These are phyloP conservation scores for Bruguiera hainesii DNA, from an alignment of 441 rosid genomes.

Conservation along the genomic window DNA sequence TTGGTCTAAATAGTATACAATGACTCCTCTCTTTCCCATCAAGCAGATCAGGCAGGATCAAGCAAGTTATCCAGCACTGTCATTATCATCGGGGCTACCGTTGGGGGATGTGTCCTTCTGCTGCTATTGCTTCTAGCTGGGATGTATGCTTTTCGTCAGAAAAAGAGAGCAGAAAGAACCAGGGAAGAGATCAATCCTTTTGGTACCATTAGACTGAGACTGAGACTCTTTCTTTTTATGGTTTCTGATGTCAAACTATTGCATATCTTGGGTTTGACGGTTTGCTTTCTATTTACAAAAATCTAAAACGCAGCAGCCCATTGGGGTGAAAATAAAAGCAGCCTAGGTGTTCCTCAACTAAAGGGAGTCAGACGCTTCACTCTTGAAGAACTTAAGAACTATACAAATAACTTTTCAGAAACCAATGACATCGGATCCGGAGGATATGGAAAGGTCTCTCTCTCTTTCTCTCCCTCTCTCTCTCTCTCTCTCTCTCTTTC, in stretches of 20 bases:
- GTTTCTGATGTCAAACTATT: neutral
- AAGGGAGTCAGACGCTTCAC: constrained; percentile 72
- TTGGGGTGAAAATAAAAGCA: constrained; percentile 53
- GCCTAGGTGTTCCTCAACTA: constrained; percentile 55
- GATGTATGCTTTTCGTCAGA: constrained; percentile 58
- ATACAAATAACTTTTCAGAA: constrained; percentile 57
- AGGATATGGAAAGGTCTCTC: constrained; percentile 78
- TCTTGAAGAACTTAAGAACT: constrained; percentile 71
- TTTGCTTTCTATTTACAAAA: constrained; percentile 12
- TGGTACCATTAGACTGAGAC: constrained; percentile 36
- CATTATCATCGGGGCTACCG: constrained; percentile 54
- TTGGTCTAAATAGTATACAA: too few species aligned
- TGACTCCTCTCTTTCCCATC: neutral
- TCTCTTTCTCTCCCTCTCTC: constrained; percentile 4
- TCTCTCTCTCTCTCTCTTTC: constrained; percentile 4
- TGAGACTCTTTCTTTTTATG: neutral
- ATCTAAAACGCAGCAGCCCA: constrained; percentile 45
- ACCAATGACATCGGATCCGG: constrained; percentile 67
- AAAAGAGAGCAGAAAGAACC: constrained; percentile 64
- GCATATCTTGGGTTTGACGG: neutral
- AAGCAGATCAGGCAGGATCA: constrained; percentile 19
- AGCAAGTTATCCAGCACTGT: constrained; percentile 37
- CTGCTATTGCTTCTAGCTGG: constrained; percentile 53
- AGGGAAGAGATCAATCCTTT: constrained; percentile 53
- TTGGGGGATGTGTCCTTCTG: constrained; percentile 48